Conservation (phyloP, 768 basidiomycete species). For the Pulveroboletus sp. region DNA sequence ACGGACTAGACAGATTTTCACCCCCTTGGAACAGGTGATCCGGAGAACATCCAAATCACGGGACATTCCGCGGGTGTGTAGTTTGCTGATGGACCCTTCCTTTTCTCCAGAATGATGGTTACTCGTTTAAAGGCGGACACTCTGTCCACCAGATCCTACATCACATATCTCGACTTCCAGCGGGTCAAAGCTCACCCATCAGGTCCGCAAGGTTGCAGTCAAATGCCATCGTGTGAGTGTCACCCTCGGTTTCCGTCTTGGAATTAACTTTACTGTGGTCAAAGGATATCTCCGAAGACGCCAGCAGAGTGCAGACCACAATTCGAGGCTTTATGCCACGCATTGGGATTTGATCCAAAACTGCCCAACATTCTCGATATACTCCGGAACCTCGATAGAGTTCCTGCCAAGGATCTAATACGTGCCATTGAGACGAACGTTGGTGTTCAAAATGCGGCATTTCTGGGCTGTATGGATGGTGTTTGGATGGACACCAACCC, state of each 20-base stretch:
- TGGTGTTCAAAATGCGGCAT: slow-evolving; percentile 56
- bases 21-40: slow-evolving; percentile 45
- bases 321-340: slow-evolving; percentile 57
- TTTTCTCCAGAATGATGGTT: not conserved
- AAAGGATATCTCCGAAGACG: slow-evolving; percentile 55
- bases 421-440: slow-evolving; percentile 54
- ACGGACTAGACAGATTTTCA: not conserved
- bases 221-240: slow-evolving; percentile 64
- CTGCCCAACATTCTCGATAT: slow-evolving; percentile 44
- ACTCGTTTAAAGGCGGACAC: slow-evolving; percentile 51
- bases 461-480: slow-evolving; percentile 61
- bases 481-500: slow-evolving; percentile 53
- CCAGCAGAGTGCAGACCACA: slow-evolving; percentile 56
- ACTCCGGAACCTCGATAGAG: slow-evolving; percentile 46
- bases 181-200: slow-evolving; percentile 57
- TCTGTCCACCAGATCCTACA: slow-evolving; percentile 74
- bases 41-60: slow-evolving; percentile 55
- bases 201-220: slow-evolving; percentile 66
- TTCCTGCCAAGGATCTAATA: slow-evolving; percentile 51
- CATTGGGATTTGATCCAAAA: slow-evolving; percentile 53
- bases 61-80: slow-evolving; percentile 63
- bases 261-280: too few species aligned
- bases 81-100: not conserved
- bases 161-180: slow-evolving; percentile 59
- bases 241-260: too few species aligned